phyloP scores from a whole-genome alignment of 352 stramenopile genomes.

The Globisporangium okanoganense region DNA sequence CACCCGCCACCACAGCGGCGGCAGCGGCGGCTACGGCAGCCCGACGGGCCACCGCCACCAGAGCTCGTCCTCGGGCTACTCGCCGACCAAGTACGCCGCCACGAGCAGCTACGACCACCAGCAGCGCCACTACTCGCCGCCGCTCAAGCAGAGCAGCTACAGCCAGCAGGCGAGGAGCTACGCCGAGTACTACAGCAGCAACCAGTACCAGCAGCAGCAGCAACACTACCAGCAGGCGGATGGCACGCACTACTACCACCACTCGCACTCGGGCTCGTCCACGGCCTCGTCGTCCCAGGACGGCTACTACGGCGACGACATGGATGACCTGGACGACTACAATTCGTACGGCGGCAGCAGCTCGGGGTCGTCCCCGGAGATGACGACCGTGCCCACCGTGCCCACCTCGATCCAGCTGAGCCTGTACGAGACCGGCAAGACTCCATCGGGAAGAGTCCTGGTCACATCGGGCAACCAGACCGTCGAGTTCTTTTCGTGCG shows the following conservation, averaged over 20 bases:
- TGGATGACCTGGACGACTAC: conserved; percentile 72
- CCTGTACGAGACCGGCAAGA: conserved; percentile 77
- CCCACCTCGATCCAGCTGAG: conserved; percentile 66
- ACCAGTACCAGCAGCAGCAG: conserved; percentile 25
- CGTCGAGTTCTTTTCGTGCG: conserved; percentile 82
- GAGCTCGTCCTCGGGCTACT: conserved; percentile 15
- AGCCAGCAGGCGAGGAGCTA: conserved; percentile 20
- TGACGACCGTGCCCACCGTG: conserved; percentile 76
- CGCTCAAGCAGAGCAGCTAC: conserved; percentile 15
- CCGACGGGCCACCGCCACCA: conserved; percentile 15
- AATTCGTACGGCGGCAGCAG: conserved; percentile 15
- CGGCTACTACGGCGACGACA: conserved; percentile 69
- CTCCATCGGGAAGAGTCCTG: conserved; percentile 69
- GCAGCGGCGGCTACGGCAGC: conserved; percentile 5
- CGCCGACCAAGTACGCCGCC: conserved; percentile 11
- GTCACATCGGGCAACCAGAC: conserved; percentile 79
- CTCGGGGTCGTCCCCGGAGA: conserved; percentile 42
- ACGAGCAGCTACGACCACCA: conserved; percentile 8
- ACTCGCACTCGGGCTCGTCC: conserved; percentile 69
- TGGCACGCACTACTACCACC: conserved; percentile 49
- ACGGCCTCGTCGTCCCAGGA: conserved; percentile 79
- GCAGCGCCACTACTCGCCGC: conserved; percentile 15
- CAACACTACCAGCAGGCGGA: conserved; percentile 53
- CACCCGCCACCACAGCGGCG: not conserved
- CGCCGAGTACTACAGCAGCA: conserved; percentile 35